Percentiles rank a stretch among this genome's conserved stretches.
Evolutionary conservation across 768 basidiomycete genomes (phyloP).

Genomic region (Fomitopsis serialis): DNA sequence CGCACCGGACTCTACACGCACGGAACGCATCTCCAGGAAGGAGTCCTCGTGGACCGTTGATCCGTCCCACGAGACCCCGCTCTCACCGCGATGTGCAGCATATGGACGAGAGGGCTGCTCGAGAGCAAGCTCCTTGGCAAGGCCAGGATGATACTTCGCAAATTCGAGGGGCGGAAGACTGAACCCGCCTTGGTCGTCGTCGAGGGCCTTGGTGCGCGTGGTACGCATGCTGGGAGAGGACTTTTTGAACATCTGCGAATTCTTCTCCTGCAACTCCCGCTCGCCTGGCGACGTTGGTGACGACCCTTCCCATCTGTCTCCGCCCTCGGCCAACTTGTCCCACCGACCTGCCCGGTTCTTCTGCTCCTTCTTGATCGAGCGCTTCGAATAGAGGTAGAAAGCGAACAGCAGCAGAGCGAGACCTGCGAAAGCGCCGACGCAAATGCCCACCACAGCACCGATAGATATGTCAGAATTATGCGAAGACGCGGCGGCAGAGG

Average conservation of each 20-base stretch:
- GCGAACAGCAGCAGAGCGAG: constrained; percentile 46
- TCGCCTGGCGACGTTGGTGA: constrained; percentile 6
- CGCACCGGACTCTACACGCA: constrained; percentile 32
- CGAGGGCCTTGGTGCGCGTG: constrained; percentile 34
- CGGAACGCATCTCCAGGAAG: constrained; percentile 43
- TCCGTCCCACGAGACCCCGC: constrained; percentile 46
- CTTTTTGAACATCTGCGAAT: constrained; percentile 43
- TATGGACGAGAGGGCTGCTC: constrained; percentile 39
- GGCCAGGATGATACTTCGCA: constrained; percentile 48
- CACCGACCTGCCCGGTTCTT: constrained; percentile 34
- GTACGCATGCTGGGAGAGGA: constrained; percentile 50
- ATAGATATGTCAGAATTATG: constrained; percentile 17
- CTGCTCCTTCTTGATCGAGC: constrained; percentile 34
- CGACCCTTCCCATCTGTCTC: constrained; percentile 42
- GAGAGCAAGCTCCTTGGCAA: constrained; percentile 47
- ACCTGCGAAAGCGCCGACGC: constrained; percentile 52
- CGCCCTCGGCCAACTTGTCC: constrained; percentile 49
- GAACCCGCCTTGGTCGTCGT: constrained; percentile 27
- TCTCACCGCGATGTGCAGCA: constrained; percentile 34
- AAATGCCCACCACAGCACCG: constrained; percentile 56
- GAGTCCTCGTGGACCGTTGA: constrained; percentile 42
- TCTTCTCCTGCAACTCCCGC: constrained; percentile 20
- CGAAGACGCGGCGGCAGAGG: constrained; percentile 3
- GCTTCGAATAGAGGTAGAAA: constrained; percentile 50
- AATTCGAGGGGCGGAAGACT: constrained; percentile 34